These are phyloP conservation scores for Mrakia gelida DNA, from an alignment of 768 basidiomycete genomes.

Conservation along the genomic window DNA sequence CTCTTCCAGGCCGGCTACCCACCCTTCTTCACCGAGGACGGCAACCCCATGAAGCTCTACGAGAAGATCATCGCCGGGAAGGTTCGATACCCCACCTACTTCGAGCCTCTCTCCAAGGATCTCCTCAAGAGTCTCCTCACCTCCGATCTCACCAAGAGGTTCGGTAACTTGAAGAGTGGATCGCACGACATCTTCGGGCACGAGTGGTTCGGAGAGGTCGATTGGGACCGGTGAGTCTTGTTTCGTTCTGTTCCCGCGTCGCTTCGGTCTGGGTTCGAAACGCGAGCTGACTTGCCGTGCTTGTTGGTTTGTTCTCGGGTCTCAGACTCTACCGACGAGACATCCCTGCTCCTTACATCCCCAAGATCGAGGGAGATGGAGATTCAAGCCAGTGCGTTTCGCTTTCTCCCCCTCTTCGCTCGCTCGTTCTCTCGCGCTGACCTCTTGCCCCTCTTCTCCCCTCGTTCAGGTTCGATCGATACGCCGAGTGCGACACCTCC, in stretches of 20 bases:
- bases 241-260: too few species aligned
- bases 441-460: background rate
- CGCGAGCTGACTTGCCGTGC: background rate
- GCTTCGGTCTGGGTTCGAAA: background rate
- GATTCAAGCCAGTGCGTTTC: conserved; percentile 68
- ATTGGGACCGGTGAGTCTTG: conserved; percentile 58
- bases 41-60: conserved; percentile 48
- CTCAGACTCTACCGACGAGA: conserved; percentile 66
- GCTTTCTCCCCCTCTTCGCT: background rate
- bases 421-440: background rate
- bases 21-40: conserved; percentile 48
- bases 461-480: conserved; percentile 46
- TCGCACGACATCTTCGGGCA: conserved; percentile 46
- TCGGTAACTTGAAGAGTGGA: conserved; percentile 45
- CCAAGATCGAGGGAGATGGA: conserved; percentile 84
- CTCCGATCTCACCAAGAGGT: conserved; percentile 46
- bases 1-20: conserved; percentile 45
- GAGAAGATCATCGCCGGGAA: conserved; percentile 48
- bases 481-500: conserved; percentile 48
- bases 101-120: conserved; percentile 45
- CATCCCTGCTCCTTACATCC: conserved; percentile 92
- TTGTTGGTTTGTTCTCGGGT: background rate
- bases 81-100: conserved; percentile 47
- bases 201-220: conserved; percentile 76
- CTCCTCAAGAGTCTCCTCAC: conserved; percentile 46